Conservation (phyloP, 2,329 filamentous ascomycete species). For the Hymenoscyphus repandus region DNA sequence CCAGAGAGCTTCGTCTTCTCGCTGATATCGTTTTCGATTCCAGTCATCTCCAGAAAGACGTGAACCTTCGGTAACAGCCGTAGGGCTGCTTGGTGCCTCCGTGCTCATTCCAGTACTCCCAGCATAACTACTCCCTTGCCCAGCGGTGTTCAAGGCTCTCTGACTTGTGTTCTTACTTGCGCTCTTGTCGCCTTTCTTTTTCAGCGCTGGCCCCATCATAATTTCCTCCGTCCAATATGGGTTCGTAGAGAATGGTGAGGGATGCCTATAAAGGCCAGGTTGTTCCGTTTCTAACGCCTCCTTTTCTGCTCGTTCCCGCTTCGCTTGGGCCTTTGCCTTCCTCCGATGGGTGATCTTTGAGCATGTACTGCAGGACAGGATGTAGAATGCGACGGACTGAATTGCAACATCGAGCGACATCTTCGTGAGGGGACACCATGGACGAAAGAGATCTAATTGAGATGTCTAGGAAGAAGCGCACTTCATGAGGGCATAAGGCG, state of each 20-base stretch:
- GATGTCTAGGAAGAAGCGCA: conserved; percentile 5
- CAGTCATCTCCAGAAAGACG: conserved; percentile 51
- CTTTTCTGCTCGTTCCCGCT: conserved; percentile 61
- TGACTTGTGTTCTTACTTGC: conserved; percentile 53
- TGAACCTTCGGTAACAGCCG: conserved; percentile 41
- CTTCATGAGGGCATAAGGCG: conserved; percentile 22
- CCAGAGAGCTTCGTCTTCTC: conserved; percentile 86
- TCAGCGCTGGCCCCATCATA: conserved; percentile 69
- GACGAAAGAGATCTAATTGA: background rate
- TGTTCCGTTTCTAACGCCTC: conserved; percentile 61
- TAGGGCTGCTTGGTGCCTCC: conserved; percentile 38
- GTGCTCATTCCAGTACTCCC: conserved; percentile 32
- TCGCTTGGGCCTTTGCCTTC: conserved; percentile 65
- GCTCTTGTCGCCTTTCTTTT: conserved; percentile 47
- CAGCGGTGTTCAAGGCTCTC: conserved; percentile 53
- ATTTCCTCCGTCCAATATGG: conserved; percentile 88
- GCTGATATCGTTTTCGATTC: conserved; percentile 75
- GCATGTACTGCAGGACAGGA: conserved; percentile 75
- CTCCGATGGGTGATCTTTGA: conserved; percentile 63
- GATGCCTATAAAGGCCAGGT: conserved; percentile 72
- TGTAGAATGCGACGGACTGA: conserved; percentile 74
- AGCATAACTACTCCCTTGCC: conserved; percentile 47
- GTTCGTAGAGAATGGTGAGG: conserved; percentile 79
- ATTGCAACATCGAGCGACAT: conserved; percentile 56
- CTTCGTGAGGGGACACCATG: conserved; percentile 4